These are phyloP conservation scores for Kingdonia uniflora DNA, from an alignment of 164 flowering plant species.

Conservation along the genomic window DNA sequence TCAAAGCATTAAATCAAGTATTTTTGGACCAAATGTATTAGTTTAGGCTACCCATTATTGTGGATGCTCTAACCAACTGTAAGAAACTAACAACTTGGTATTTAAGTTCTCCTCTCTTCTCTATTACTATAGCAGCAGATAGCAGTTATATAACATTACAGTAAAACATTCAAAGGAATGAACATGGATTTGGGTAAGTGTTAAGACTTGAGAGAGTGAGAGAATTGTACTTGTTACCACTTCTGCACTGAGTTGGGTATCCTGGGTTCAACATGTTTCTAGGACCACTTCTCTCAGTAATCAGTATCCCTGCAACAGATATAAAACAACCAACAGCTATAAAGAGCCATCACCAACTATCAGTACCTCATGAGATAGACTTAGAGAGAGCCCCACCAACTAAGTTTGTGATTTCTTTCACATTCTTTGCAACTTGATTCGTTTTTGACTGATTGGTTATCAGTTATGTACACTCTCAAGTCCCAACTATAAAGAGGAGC, in stretches of 20 bases:
- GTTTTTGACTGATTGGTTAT: conserved; percentile 18
- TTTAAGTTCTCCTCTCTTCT: no score
- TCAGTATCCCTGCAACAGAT: conserved; percentile 31
- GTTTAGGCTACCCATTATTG: no score
- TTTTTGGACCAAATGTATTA: no score
- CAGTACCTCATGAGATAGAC: conserved; percentile 18
- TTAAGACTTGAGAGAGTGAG: background rate
- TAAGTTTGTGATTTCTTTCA: conserved; percentile 16
- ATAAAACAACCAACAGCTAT: conserved; percentile 46
- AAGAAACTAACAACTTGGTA: no score
- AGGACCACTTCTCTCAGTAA: conserved; percentile 44
- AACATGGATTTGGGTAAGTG: background rate
- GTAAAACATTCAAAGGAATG: background rate
- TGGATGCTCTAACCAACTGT: no score
- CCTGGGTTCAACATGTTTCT: background rate
- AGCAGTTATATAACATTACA: background rate
- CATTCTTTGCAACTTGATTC: conserved; percentile 6
- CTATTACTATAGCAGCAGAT: background rate
- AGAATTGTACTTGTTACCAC: conserved; percentile 12
- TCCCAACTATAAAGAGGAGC: background rate
- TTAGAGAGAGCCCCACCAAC: conserved; percentile 20
- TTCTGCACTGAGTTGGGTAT: background rate
- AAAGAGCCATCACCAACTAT: conserved; percentile 43
- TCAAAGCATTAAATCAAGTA: no score
- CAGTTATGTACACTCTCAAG: background rate